These are phyloP conservation scores for Cucurbita ficifolia DNA, from an alignment of 306 rosid species.

Conservation along the genomic window DNA sequence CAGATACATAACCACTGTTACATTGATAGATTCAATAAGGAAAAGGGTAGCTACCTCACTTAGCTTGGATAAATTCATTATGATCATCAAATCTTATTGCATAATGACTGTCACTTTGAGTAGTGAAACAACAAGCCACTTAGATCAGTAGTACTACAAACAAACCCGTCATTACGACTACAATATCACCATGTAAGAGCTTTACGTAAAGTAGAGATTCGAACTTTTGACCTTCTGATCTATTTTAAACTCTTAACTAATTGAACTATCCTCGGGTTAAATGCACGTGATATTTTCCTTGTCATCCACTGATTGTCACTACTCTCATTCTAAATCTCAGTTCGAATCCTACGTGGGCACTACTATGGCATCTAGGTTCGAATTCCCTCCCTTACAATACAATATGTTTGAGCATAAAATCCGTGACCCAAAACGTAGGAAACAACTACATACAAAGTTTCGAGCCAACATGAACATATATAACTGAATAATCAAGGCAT, in stretches of 20 bases:
- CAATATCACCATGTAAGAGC: background rate
- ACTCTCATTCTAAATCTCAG: background rate
- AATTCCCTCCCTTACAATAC: background rate
- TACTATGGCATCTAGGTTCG: background rate
- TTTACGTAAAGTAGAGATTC: no score
- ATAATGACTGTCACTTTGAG: background rate
- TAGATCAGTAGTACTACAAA: background rate
- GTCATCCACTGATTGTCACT: background rate
- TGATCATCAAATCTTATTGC: background rate
- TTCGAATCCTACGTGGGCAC: background rate
- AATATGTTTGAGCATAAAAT: background rate
- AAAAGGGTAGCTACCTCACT: background rate
- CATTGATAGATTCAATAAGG: background rate
- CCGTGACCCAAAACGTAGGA: background rate
- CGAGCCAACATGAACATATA: background rate
- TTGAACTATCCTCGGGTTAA: background rate
- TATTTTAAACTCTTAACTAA: no score
- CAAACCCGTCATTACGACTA: background rate
- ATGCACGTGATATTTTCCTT: background rate
- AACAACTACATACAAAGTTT: background rate
- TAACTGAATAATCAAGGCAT: background rate
- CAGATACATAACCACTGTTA: constrained; percentile 83
- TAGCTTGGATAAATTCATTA: background rate
- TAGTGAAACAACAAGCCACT: background rate
- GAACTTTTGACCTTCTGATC: no score